Percentiles rank a stretch among this genome's conserved stretches.
Evolutionary conservation across 1,284 basidiomycete genomes (phyloP).

Genomic region (Hymenochaete sp.): DNA sequence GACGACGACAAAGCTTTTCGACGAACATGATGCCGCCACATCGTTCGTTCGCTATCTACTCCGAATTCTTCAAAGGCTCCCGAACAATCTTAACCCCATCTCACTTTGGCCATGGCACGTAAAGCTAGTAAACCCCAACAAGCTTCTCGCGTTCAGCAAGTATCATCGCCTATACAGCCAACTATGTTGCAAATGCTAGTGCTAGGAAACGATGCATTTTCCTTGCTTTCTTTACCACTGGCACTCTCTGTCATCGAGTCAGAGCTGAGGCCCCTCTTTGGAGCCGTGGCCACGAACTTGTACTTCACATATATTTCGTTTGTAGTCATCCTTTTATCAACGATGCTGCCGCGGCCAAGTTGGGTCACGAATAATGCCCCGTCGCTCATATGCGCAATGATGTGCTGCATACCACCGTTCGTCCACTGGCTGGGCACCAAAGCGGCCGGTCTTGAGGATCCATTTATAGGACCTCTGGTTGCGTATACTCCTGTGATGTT

Average conservation of each 20-base stretch:
- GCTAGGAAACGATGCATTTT: no score
- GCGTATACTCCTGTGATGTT: slow-evolving; percentile 9
- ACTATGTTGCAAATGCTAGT: no score
- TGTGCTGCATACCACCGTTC: slow-evolving; percentile 7
- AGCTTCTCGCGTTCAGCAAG: no score
- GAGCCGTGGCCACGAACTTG: slow-evolving; percentile 14
- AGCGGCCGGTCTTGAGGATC: slow-evolving; percentile 10
- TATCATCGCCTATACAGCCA: no score
- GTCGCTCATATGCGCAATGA: slow-evolving; percentile 1
- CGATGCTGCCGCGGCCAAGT: slow-evolving; percentile 1
- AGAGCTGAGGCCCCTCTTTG: slow-evolving; percentile 10
- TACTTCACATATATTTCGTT: slow-evolving; percentile 7
- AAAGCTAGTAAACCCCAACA: no score
- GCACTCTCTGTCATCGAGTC: slow-evolving; percentile 6
- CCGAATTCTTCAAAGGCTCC: no score
- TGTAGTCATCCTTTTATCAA: slow-evolving; percentile 4
- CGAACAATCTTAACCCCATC: no score
- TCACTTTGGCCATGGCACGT: no score
- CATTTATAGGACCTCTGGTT: slow-evolving; percentile 7
- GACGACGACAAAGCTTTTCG: no score
- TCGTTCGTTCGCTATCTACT: no score
- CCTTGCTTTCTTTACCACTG: no score
- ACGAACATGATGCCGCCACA: no score
- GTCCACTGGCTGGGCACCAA: slow-evolving; percentile 1
- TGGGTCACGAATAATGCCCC: neutral